A percentile compares a stretch with the other conserved stretches of the same genome.
These are phyloP conservation scores for Wickerhamiella sorbophila DNA, from an alignment of 805 yeast genomes.

Conservation along the genomic window DNA sequence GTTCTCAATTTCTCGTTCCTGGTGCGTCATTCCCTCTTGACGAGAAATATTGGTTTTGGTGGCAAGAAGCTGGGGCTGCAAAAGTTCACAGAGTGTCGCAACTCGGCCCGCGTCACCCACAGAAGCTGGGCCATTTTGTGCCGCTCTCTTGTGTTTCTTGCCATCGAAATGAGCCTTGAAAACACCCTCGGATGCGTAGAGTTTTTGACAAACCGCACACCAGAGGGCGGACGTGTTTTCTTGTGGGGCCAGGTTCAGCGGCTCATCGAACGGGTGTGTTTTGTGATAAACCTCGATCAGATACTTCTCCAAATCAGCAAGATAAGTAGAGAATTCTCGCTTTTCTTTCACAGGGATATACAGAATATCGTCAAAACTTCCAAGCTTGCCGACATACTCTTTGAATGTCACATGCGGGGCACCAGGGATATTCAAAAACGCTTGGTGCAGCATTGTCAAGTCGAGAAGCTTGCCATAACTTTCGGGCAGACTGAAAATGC, in stretches of 20 bases:
- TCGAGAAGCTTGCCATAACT: conserved; percentile 43
- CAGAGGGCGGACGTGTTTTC: conserved; percentile 24
- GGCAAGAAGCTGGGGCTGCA: conserved; percentile 30
- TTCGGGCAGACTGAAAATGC: conserved; percentile 36
- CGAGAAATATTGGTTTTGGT: conserved; percentile 56
- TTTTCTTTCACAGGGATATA: conserved; percentile 17
- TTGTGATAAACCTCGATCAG: conserved; percentile 34
- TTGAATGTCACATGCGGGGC: conserved; percentile 28
- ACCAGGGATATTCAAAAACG: conserved; percentile 23
- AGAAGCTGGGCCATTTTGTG: conserved; percentile 5
- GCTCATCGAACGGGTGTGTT: conserved; percentile 33
- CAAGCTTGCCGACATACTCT: conserved; percentile 36
- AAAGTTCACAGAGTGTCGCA: conserved; percentile 25
- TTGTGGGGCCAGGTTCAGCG: neutral
- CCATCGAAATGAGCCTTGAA: conserved; percentile 58
- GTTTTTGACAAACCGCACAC: conserved; percentile 51
- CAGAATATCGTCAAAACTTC: conserved; percentile 20
- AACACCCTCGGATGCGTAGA: conserved; percentile 50
- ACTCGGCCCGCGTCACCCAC: conserved; percentile 18
- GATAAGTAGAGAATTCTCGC: conserved; percentile 31
- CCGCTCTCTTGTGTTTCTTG: conserved; percentile 54
- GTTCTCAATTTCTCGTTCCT: conserved; percentile 48
- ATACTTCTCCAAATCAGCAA: conserved; percentile 36
- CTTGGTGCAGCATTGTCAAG: conserved; percentile 20
- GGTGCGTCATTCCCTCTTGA: conserved; percentile 48